phyloP scores from a whole-genome alignment of 2,329 filamentous ascomycete genomes.

The Tricladium varicosporioides region DNA sequence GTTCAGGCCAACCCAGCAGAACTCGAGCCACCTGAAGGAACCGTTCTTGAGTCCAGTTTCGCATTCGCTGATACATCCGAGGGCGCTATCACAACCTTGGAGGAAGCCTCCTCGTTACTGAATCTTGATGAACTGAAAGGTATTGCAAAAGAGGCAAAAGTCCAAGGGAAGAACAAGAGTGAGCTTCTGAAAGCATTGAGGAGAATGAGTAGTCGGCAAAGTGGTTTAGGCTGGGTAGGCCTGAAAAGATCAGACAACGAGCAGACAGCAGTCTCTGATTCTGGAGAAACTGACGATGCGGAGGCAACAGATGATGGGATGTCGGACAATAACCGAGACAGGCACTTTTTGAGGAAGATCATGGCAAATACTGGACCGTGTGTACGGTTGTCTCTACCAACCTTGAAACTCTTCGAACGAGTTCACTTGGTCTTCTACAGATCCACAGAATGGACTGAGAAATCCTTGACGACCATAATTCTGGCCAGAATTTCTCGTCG shows the following conservation, averaged over 20 bases:
- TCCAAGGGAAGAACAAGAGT: constrained; percentile 83
- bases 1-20: constrained; percentile 42
- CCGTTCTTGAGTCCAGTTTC: constrained; percentile 56
- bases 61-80: constrained; percentile 79
- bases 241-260: constrained; percentile 51
- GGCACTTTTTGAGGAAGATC: constrained; percentile 76
- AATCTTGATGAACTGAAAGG: constrained; percentile 84
- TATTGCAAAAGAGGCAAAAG: constrained; percentile 81
- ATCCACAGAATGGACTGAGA: constrained; percentile 96
- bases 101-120: constrained; percentile 80
- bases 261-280: constrained; percentile 50
- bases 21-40: constrained; percentile 44
- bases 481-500: constrained; percentile 83
- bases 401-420: constrained; percentile 83
- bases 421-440: constrained; percentile 96
- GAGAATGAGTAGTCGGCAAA: constrained; percentile 71
- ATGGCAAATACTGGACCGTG: constrained; percentile 76
- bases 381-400: constrained; percentile 70
- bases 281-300: constrained; percentile 41
- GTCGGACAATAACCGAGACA: constrained; percentile 57
- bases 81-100: constrained; percentile 69
- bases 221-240: constrained; percentile 68
- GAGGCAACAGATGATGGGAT: constrained; percentile 37
- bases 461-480: constrained; percentile 92
- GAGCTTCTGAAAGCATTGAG: constrained; percentile 74